Percentiles rank a stretch among this genome's conserved stretches.
Evolutionary conservation across 768 basidiomycete genomes (phyloP).

Genomic region (Termitomyces sp.): DNA sequence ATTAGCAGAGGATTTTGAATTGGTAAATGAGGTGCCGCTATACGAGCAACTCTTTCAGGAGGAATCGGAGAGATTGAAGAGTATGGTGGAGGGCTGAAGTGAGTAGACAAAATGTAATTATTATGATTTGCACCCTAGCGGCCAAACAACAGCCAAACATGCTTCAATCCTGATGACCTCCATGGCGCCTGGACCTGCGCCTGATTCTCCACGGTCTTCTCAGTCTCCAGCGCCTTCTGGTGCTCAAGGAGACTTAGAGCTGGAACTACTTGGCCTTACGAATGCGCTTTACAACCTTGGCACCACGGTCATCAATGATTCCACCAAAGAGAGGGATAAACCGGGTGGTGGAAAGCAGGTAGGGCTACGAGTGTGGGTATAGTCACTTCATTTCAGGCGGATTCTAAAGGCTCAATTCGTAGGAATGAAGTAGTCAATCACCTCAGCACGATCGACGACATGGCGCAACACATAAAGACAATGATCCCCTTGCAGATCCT

Average conservation of each 20-base stretch:
- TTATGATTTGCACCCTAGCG: neutral
- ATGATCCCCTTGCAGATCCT: constrained; percentile 76
- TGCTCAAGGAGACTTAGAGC: constrained; percentile 68
- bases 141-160: constrained; percentile 11
- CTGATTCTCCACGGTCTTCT: constrained; percentile 70
- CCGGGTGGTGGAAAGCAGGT: constrained; percentile 71
- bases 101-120: neutral
- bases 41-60: constrained; percentile 12
- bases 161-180: neutral
- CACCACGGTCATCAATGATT: constrained; percentile 80
- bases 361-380: constrained; percentile 65
- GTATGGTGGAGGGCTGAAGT: neutral
- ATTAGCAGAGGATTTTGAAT: constrained; percentile 13
- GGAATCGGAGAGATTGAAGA: constrained; percentile 6
- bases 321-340: constrained; percentile 75
- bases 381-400: neutral
- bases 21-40: constrained; percentile 9
- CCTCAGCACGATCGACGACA: constrained; percentile 63
- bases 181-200: constrained; percentile 30
- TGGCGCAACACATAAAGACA: constrained; percentile 56
- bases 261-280: constrained; percentile 73
- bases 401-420: neutral
- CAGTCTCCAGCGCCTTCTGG: constrained; percentile 72
- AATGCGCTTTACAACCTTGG: constrained; percentile 79
- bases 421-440: constrained; percentile 77